Base-by-base conservation (phyloP, 495 filamentous ascomycete species). In the Hypoxylon subgilvum region DNA sequence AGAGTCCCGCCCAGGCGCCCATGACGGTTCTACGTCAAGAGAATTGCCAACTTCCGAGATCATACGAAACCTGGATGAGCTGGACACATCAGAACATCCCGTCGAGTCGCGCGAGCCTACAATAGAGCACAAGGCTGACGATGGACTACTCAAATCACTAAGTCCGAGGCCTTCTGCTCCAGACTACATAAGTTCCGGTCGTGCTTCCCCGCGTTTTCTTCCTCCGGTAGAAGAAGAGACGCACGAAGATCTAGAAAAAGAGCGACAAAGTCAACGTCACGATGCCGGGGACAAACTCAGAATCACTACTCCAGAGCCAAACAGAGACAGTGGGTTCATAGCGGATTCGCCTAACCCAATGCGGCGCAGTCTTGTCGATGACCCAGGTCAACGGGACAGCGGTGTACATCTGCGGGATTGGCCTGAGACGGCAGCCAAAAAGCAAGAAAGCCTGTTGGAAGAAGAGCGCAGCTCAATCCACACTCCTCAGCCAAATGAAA, bases 301-400 rank as follows among this genome's bases (percentile, higher is more conserved):
- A 31, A 44, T 52, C 4, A 61, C 44, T 22, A 55, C n/a, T n/a
- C n/a, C 56, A n/a, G 73, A 76, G 17, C 14, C 48, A n/a, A 75
- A 81, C 58, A 64, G 79, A 16, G 80, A 84, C 62, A 82, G 80
- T 49, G 78, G 71, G 0, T 74, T 81, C 46, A 60, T 69, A 13
- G 67, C 68, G 0, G 74, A 65, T 28, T 78, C 77, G n/a, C 74
- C 79, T 21, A 68, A 70, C 42, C 66, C 67, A n/a, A 59, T 69
- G 25, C 69, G 66, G 23, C 65, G 54, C 35, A 58, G 56, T 54
- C 39, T 40, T 19, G 69, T 45, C 19, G 64, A 67, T 28, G 56
- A 71, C 43, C 64, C 76, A 18, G 63, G 66, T 21, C 63, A 70
- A 22, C 79, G 79, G 1, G 81, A 84, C 52, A 83, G 81, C 66